A percentile compares a stretch with the other conserved stretches of the same genome.
Evolutionary conservation across 495 filamentous ascomycete species (phyloP).

Genomic region (Xylaria scruposa): DNA sequence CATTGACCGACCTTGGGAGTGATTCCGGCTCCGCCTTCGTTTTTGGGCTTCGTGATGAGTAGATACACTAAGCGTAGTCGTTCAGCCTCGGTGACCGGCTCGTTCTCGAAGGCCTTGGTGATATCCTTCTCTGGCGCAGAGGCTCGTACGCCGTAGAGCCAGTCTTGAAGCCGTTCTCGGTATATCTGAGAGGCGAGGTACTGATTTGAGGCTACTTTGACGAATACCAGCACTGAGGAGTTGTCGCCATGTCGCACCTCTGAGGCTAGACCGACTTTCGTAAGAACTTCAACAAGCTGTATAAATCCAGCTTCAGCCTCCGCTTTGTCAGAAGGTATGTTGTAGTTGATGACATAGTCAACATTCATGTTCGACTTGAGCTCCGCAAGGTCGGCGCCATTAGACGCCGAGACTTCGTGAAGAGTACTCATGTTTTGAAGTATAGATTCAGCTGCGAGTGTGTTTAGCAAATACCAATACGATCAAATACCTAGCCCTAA

Average conservation of each 20-base stretch:
- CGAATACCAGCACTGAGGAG: constrained; percentile 80
- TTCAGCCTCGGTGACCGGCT: constrained; percentile 86
- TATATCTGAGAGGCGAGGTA: constrained; percentile 70
- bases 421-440: constrained; percentile 44
- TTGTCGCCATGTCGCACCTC: constrained; percentile 85
- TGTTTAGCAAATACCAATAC: constrained; percentile 2
- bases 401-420: constrained; percentile 38
- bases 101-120: constrained; percentile 62
- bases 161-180: constrained; percentile 84
- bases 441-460: not conserved
- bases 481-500: not conserved
- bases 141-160: constrained; percentile 88
- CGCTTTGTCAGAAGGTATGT: constrained; percentile 67
- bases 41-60: constrained; percentile 80
- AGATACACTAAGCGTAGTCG: constrained; percentile 83
- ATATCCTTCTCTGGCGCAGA: constrained; percentile 79
- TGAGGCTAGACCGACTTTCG: constrained; percentile 76
- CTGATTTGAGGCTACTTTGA: constrained; percentile 72
- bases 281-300: constrained; percentile 73
- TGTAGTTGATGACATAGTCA: constrained; percentile 91
- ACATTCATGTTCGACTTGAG: constrained; percentile 59
- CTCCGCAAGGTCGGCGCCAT: constrained; percentile 38
- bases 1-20: constrained; percentile 82
- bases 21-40: constrained; percentile 90
- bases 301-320: constrained; percentile 75